Base-by-base conservation (phyloP, 805 yeast species). In the Zygoascus biomembranicola region DNA sequence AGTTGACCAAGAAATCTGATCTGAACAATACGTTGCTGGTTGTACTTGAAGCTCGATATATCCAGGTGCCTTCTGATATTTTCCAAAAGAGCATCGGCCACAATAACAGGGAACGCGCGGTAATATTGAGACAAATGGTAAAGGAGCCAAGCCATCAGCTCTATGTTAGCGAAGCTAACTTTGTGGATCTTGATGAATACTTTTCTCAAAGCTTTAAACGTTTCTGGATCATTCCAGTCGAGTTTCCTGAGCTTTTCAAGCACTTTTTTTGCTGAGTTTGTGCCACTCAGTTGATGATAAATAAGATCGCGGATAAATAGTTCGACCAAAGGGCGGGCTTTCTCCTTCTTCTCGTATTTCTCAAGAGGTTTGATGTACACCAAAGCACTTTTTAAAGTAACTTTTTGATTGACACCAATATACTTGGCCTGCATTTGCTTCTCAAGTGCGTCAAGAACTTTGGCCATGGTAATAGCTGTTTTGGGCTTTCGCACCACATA, bases 31-130 rank as follows among this genome's bases (percentile, higher is more conserved):
- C 95, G 71, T 13, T 69, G 69, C 63, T 90, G 76, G 60, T 84
- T 84, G 50, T 69, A 66, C 52, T 80, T 73, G 61, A 78, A 84
- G 59, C 80, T 80, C 57, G 82, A 80, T 5, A 72, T 59, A 61
- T 89, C 96, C 55, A 89, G 67, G 0, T 89, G 94, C 26, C 81
- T 61, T 9, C 76, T 72, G 14, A 86, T 73, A n/a, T 74, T 73
- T 62, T 90, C 96, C 14, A 85, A 58, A 1, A 84, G 52, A 14
- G 77, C 71, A 65, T 90, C 96, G 49, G 87, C 68, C 1, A 81
- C 77, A 23, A 62, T 62, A 2, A 76, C 66, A 11, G 71, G 67
- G 52, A 85, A 70, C 14, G 69, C 63, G 16, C 73, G 69, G 51
- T 76, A 70, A 23, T 69, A 65, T 10, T 59, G 63, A 28, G 63